Conservation (phyloP, 2,329 filamentous ascomycete genomes). For the Neofusicoccum parvum region DNA sequence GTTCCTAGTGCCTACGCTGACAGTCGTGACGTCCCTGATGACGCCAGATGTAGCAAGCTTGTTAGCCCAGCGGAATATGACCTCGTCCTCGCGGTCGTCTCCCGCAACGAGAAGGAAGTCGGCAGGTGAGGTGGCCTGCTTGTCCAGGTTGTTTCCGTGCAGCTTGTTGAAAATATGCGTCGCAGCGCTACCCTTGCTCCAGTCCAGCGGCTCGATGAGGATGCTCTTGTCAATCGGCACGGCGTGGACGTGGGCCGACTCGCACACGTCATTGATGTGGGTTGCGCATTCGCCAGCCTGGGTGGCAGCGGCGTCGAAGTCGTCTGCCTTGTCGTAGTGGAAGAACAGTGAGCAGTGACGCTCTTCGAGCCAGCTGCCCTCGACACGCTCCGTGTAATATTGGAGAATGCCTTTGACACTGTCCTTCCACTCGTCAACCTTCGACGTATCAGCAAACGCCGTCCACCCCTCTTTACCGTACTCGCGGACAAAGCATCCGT, state of each 20-base stretch:
- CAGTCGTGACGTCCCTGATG: slow-evolving; percentile 70
- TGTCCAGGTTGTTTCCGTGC: slow-evolving; percentile 21
- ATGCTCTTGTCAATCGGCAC: slow-evolving; percentile 79
- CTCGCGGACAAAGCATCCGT: slow-evolving; percentile 85
- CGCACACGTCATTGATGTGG: slow-evolving; percentile 93
- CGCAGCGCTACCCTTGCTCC: slow-evolving; percentile 84
- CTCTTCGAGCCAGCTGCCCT: slow-evolving; percentile 84
- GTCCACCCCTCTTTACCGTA: slow-evolving; percentile 69
- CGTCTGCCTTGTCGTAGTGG: slow-evolving; percentile 82
- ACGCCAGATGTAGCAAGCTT: slow-evolving; percentile 59
- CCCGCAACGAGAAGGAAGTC: slow-evolving; percentile 91
- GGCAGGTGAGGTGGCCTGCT: slow-evolving; percentile 48
- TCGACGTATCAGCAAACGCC: slow-evolving; percentile 71
- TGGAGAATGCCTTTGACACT: slow-evolving; percentile 80
- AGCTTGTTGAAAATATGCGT: slow-evolving; percentile 66
- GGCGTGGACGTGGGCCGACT: slow-evolving; percentile 80
- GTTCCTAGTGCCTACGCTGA: slow-evolving; percentile 83
- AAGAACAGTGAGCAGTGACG: slow-evolving; percentile 91
- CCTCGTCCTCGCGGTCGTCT: slow-evolving; percentile 90
- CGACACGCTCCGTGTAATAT: slow-evolving; percentile 88
- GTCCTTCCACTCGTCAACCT: slow-evolving; percentile 77
- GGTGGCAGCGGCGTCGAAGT: slow-evolving; percentile 72
- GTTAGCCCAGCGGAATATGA: slow-evolving; percentile 94
- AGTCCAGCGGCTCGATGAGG: slow-evolving; percentile 81
- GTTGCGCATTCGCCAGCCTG: slow-evolving; percentile 88